Evolutionary conservation across 2,329 filamentous ascomycete genomes (phyloP).

Genomic region (Pseudogymnoascus sp.): DNA sequence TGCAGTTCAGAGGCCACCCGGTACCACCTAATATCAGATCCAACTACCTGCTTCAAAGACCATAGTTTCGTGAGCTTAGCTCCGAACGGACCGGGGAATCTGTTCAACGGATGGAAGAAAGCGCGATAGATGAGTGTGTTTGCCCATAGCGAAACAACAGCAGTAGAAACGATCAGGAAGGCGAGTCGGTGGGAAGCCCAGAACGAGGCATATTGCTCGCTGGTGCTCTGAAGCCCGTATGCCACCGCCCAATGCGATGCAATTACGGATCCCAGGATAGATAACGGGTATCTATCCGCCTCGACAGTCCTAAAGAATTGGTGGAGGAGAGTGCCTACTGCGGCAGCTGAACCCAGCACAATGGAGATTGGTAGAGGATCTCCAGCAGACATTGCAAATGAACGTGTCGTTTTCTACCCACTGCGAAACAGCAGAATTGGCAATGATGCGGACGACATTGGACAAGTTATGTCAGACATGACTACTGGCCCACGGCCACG

Average conservation of each 20-base stretch:
- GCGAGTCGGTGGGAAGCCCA: slow-evolving; percentile 1
- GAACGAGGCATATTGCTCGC: neutral
- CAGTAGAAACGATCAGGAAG: neutral
- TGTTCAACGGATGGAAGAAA: slow-evolving; percentile 19
- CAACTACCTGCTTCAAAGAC: slow-evolving; percentile 12
- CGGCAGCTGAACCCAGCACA: slow-evolving; percentile 5
- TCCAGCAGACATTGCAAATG: neutral
- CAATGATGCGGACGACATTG: neutral
- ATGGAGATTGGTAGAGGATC: neutral
- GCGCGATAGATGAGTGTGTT: slow-evolving; percentile 16
- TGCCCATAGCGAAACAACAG: slow-evolving; percentile 1
- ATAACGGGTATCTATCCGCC: slow-evolving; percentile 3
- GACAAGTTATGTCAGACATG: slow-evolving; percentile 2
- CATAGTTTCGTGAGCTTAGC: slow-evolving; percentile 19
- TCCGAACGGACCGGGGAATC: slow-evolving; percentile 22
- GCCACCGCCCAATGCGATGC: neutral
- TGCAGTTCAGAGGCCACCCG: slow-evolving; percentile 13
- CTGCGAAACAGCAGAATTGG: neutral
- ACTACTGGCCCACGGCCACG: neutral
- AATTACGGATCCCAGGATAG: slow-evolving; percentile 1
- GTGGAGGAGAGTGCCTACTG: neutral
- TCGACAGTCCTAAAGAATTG: slow-evolving; percentile 1
- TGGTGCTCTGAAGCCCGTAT: neutral
- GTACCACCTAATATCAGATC: slow-evolving; percentile 14
- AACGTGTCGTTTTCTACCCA: neutral